Evolutionary conservation across 257 asterid genomes (phyloP).

Genomic region (Asclepias syriaca): DNA sequence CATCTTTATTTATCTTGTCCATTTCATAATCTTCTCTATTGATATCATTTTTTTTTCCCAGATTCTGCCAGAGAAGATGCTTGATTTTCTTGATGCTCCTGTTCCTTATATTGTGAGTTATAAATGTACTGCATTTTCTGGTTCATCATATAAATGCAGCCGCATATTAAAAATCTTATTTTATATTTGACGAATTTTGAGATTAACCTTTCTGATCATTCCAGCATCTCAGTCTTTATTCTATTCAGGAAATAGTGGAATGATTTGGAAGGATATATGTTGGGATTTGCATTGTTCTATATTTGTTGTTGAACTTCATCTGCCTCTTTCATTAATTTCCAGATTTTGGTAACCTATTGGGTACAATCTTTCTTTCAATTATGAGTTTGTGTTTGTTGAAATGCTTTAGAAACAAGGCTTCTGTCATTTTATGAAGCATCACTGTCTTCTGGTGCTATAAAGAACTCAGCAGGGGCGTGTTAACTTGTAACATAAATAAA

Average conservation of each 20-base stretch:
- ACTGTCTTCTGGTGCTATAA: not conserved
- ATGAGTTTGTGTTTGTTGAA: not conserved
- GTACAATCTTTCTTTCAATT: not conserved
- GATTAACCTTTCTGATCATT: not conserved
- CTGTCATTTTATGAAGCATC: not conserved
- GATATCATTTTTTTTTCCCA: conserved; percentile 21
- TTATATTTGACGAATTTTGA: not conserved
- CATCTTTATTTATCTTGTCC: conserved; percentile 2
- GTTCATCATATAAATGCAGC: not conserved
- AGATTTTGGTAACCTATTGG: not conserved
- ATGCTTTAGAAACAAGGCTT: not conserved
- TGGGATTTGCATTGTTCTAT: not conserved
- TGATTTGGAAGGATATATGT: not conserved
- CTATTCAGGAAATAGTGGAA: not conserved
- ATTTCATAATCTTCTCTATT: conserved; percentile 2
- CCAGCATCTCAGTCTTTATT: not conserved
- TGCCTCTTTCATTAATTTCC: not conserved
- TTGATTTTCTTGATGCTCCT: conserved; percentile 94
- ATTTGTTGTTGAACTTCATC: not conserved
- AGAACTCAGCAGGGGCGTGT: not conserved
- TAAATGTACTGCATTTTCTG: conserved; percentile 4
- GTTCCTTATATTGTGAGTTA: conserved; percentile 92
- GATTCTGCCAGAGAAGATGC: conserved; percentile 91
- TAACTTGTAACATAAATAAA: not conserved
- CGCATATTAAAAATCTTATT: not conserved